These are phyloP conservation scores for Kodamaea leandrae DNA, from an alignment of 805 yeast genomes.

Conservation along the genomic window DNA sequence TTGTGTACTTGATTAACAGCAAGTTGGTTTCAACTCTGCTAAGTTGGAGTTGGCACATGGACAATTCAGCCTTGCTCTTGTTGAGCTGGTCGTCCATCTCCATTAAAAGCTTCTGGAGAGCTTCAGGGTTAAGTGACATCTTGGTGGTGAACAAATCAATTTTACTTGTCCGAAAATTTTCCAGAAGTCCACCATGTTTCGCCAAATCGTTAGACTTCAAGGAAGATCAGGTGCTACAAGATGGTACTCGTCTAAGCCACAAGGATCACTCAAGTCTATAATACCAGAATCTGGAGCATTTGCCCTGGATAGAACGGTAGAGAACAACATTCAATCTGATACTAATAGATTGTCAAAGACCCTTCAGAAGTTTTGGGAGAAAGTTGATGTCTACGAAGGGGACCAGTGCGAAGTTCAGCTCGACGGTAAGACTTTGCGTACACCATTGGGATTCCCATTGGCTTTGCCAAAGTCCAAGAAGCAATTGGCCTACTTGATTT, in stretches of 20 bases:
- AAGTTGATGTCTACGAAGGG: slow-evolving; percentile 47
- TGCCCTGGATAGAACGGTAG: slow-evolving; percentile 38
- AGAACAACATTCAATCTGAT: slow-evolving; percentile 54
- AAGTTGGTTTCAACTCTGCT: slow-evolving; percentile 48
- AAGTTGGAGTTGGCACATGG: slow-evolving; percentile 52
- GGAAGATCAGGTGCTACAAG: neutral
- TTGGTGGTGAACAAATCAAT: neutral
- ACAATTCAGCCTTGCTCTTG: slow-evolving; percentile 57
- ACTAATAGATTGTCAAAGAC: slow-evolving; percentile 71
- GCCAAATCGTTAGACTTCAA: slow-evolving; percentile 3
- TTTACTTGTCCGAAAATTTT: slow-evolving; percentile 3
- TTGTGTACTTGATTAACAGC: slow-evolving; percentile 55
- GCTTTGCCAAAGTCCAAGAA: slow-evolving; percentile 58
- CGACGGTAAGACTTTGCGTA: slow-evolving; percentile 73
- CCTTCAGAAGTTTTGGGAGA: slow-evolving; percentile 76
- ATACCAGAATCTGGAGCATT: slow-evolving; percentile 16
- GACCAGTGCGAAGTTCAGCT: slow-evolving; percentile 53
- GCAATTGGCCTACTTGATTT: slow-evolving; percentile 68
- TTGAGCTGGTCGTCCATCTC: slow-evolving; percentile 69
- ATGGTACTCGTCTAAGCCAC: slow-evolving; percentile 3
- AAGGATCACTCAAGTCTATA: slow-evolving; percentile 15
- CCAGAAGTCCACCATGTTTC: slow-evolving; percentile 2
- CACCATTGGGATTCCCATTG: slow-evolving; percentile 77
- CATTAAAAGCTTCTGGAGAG: slow-evolving; percentile 51
- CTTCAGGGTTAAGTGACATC: slow-evolving; percentile 39